These are phyloP conservation scores for Chamaenerion angustifolium DNA, from an alignment of 345 rosid species.

Conservation along the genomic window DNA sequence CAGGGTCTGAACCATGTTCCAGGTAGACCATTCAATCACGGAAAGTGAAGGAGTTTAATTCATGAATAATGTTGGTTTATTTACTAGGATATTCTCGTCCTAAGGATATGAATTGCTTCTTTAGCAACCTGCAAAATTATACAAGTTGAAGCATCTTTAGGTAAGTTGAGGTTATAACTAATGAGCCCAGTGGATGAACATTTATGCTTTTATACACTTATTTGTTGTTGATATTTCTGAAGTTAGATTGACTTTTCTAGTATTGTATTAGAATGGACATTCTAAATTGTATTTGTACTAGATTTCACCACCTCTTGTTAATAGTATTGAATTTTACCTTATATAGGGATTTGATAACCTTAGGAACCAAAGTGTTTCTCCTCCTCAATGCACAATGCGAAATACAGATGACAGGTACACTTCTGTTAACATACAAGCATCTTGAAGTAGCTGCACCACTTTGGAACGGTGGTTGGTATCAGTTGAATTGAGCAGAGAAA, in stretches of 20 bases:
- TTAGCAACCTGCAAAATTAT: constrained; percentile 76
- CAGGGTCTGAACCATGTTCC: too few relatives aligned
- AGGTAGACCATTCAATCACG: too few relatives aligned
- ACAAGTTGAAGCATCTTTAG: constrained; percentile 92
- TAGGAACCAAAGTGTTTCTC: constrained; percentile 92
- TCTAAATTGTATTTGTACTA: not conserved
- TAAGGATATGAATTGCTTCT: not conserved
- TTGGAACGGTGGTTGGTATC: too few relatives aligned
- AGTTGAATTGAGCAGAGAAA: too few relatives aligned
- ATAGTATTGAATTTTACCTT: not conserved
- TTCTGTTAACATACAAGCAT: not conserved
- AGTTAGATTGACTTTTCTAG: too few relatives aligned
- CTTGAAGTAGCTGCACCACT: too few relatives aligned
- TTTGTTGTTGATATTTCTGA: not conserved
- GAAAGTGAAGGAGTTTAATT: too few relatives aligned
- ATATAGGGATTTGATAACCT: constrained; percentile 98
- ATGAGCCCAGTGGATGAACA: constrained; percentile 96
- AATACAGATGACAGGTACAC: constrained; percentile 85
- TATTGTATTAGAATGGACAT: too few relatives aligned
- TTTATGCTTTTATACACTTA: constrained; percentile 61
- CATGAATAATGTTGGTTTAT: too few relatives aligned
- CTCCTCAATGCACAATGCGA: constrained; percentile 99
- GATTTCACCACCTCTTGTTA: not conserved
- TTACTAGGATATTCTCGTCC: not conserved
- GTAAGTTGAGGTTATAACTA: constrained; percentile 87